Evolutionary conservation across 2,329 filamentous ascomycete genomes (phyloP), one percentile per base, ranked within the genome.

Genomic region (Elsinoe arachidis): DNA sequence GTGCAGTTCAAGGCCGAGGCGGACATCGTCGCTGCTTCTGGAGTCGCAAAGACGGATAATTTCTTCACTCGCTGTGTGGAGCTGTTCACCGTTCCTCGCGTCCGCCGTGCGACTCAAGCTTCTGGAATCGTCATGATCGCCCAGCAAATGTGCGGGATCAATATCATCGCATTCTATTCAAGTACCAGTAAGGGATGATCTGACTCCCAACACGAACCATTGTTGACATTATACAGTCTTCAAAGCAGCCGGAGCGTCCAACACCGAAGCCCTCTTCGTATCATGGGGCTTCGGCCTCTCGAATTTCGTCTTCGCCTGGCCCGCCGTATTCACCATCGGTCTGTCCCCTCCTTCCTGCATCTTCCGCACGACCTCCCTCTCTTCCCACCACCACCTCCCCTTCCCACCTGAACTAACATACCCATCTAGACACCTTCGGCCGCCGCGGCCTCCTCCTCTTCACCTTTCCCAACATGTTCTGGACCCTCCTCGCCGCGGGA

Each of bases 101-200:
- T 87, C 10, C 80, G 85, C 14, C 80, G 85, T 38, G 90, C 90
- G 2, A 91, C 84, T 2, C 77, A 87, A 26, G 89, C 88, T 5
- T 86, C 88, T 0, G 87, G 84, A 62, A 82, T 83, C 1, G 87
- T 92, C 63, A 95, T 95, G 89, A 83, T 83, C 62, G 43, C 39
- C 1, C 54, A 56, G 41, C 54, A 56, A 43, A 34, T 56, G 39
- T 56, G 54, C 30, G 54, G 54, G 21, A 56, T 56, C 33, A 56
- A 61, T 30, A 66, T 71, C 60, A 70, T 71, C 57, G 68, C 68
- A 1, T 72, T 70, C 66, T 72, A 72, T 64, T 66, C 63, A 34
- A 30, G 26, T 30, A 30, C 26, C 9, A 30, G 46, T 35, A 12
- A 34, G 14, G 37, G 37, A 10, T 63, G 17, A 17, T 51, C 33